phyloP scores from a whole-genome alignment of 768 basidiomycete species.

The Trametes coccinea region DNA sequence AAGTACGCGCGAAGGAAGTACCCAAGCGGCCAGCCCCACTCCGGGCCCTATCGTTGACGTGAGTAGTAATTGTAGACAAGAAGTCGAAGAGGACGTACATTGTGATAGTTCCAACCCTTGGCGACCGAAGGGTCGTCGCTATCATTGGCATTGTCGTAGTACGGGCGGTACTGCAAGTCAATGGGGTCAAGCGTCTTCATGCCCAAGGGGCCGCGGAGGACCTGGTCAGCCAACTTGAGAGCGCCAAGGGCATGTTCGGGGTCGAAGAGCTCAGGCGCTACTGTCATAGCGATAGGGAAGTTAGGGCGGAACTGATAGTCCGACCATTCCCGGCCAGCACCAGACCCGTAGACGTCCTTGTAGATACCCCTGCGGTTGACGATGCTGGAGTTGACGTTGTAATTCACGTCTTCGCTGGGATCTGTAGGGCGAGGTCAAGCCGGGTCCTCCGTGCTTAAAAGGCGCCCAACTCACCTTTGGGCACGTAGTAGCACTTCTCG shows the following conservation, averaged over 20 bases:
- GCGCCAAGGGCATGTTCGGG: slow-evolving; percentile 76
- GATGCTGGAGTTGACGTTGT: slow-evolving; percentile 66
- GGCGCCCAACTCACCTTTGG: slow-evolving; percentile 54
- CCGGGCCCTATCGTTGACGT: no score
- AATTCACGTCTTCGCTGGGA: slow-evolving; percentile 65
- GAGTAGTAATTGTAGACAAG: no score
- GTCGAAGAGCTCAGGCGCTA: slow-evolving; percentile 94
- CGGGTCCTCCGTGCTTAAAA: not conserved
- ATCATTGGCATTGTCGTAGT: slow-evolving; percentile 95
- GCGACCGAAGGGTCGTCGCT: slow-evolving; percentile 79
- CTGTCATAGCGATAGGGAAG: slow-evolving; percentile 95
- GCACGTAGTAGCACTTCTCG: slow-evolving; percentile 90
- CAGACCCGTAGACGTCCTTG: slow-evolving; percentile 96
- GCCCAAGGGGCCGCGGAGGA: slow-evolving; percentile 85
- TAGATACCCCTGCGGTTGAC: slow-evolving; percentile 94
- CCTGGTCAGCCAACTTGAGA: slow-evolving; percentile 74
- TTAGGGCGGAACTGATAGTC: slow-evolving; percentile 96
- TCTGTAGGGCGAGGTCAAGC: slow-evolving; percentile 44
- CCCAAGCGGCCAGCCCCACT: slow-evolving; percentile 95
- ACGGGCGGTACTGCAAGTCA: slow-evolving; percentile 87
- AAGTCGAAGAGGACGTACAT: slow-evolving; percentile 59
- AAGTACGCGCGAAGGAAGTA: slow-evolving; percentile 95
- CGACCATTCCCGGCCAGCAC: slow-evolving; percentile 86
- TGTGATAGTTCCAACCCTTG: slow-evolving; percentile 94
- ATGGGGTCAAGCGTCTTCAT: slow-evolving; percentile 93